Base-by-base conservation (phyloP, 805 yeast genomes). In the Myxozyma nipponensis region DNA sequence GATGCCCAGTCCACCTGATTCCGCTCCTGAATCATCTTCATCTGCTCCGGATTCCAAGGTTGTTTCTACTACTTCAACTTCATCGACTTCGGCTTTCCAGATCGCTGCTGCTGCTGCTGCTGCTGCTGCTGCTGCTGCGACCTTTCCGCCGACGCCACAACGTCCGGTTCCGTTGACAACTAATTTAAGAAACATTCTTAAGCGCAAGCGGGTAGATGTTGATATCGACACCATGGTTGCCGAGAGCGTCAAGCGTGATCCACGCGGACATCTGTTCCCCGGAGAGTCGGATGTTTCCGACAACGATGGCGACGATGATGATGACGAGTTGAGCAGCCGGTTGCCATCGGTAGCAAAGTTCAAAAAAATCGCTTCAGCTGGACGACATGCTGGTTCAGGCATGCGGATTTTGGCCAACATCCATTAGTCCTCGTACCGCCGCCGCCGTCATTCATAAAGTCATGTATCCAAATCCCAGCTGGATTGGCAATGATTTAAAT, bases 261-360 rank as follows among this genome's bases (percentile, higher is more conserved):
- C 58, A 22, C 43, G 51, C 6, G 56, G 58, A 4, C 62, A 58
- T 42, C 32, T 58, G 24, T 54, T 58, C 32, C 56, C 62, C n/a
- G 62, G 61, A 9, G 62, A 58, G 39, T 42, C 41, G n/a, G 62
- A 55, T 23, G 56, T 40, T 2, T 42, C 54, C 23, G 56, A 52
- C 25, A 50, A 45, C 37, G 56, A 49, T 25, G 42, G 17, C 2
- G 56, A 52, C 17, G 54, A 45, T 30, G 56, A 49, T 25, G 42
- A 22, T 1, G 56, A 52, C 17, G 49, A 28, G 28, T 43, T 42
- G 28, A 44, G 39, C 10, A 22, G 39, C 30, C 43, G 50, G 39
- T 24, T 48, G 30, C 58, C 54, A 19, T 54, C 52, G 26, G 58
- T 50, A 10, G 52, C 54, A 17, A 54, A 54, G 37, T 48, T 43